Conservation (phyloP, 129 eudicot species). For the Daucus carota region DNA sequence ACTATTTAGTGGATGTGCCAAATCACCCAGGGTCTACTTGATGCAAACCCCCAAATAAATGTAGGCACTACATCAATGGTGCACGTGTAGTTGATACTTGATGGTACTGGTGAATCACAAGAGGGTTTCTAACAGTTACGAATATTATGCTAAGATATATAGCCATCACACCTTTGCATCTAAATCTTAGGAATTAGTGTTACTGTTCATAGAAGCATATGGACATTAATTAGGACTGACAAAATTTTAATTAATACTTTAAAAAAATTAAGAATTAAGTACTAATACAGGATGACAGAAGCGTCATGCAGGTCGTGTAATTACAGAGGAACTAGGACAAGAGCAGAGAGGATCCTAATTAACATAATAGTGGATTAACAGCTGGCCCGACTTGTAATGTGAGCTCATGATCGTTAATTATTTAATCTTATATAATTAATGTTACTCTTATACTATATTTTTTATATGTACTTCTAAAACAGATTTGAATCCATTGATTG, state of each 20-base stretch:
- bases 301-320: not conserved
- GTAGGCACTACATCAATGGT: not conserved
- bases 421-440: not conserved
- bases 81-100: not conserved
- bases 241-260: not conserved
- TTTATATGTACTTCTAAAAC: not conserved
- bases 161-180: not conserved
- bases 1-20: not conserved
- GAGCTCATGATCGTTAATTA: not conserved
- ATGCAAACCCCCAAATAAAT: not conserved
- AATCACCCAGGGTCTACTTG: not conserved
- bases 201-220: not conserved
- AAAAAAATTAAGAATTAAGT: not conserved
- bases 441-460: not conserved
- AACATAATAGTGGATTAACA: not conserved
- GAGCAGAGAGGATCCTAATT: not conserved
- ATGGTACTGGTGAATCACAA: not conserved
- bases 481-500: constrained; percentile 2
- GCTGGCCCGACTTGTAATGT: not conserved
- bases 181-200: not conserved
- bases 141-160: not conserved
- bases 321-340: not conserved
- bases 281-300: not conserved
- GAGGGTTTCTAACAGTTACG: not conserved
- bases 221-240: not conserved